These are phyloP conservation scores for Tuber microsphaerosporum DNA, from an alignment of 495 filamentous ascomycete species.

Conservation along the genomic window DNA sequence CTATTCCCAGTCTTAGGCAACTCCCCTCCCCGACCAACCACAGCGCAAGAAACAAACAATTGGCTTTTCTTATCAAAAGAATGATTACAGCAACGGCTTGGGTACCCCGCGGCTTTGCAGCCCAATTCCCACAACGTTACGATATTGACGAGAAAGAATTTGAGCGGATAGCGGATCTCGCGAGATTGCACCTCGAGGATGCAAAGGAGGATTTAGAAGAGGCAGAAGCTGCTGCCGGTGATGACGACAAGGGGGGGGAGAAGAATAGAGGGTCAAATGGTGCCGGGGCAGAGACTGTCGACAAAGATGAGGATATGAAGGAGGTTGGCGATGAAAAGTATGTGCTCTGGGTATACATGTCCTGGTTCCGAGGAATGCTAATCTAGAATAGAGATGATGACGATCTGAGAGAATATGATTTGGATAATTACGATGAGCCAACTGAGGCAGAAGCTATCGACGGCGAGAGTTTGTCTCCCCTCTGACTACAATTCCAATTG, in stretches of 20 bases:
- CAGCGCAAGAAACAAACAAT: background rate
- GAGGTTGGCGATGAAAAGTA: constrained; percentile 21
- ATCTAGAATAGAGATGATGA: constrained; percentile 55
- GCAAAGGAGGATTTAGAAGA: constrained; percentile 69
- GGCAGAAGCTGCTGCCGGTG: constrained; percentile 16
- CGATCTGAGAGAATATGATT: constrained; percentile 87
- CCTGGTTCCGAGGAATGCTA: background rate
- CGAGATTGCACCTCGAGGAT: constrained; percentile 85
- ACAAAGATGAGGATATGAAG: constrained; percentile 41
- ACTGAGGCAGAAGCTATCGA: constrained; percentile 58
- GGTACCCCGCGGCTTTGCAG: constrained; percentile 91
- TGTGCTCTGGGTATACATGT: background rate
- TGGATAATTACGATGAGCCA: constrained; percentile 63
- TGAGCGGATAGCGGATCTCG: constrained; percentile 78
- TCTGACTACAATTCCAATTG: background rate
- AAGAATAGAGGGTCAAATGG: constrained; percentile 48
- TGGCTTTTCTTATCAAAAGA: background rate
- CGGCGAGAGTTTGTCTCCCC: constrained; percentile 47
- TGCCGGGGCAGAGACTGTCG: constrained; percentile 38
- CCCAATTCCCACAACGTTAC: constrained; percentile 82
- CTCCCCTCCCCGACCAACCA: background rate
- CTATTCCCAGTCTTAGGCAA: background rate
- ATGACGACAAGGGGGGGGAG: constrained; percentile 9
- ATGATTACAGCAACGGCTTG: constrained; percentile 94
- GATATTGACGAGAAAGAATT: constrained; percentile 90